phyloP scores from a whole-genome alignment of 108 stramenopile species.

The Cyclotella choctawhatcheeana region DNA sequence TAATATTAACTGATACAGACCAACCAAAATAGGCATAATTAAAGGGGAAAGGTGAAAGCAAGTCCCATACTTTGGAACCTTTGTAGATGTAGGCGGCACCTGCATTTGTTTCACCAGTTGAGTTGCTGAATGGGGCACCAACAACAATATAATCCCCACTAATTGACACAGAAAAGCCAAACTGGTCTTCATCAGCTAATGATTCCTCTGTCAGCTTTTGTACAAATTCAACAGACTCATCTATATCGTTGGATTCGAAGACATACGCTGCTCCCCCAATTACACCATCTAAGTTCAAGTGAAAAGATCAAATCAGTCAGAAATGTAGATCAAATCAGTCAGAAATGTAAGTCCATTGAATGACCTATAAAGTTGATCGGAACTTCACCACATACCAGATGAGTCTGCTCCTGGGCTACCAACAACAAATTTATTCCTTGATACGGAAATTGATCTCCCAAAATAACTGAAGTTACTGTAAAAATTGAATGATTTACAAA shows the following conservation, averaged over 20 bases:
- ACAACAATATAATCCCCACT: conserved; percentile 14
- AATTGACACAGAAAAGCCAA: conserved; percentile 13
- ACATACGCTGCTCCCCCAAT: conserved; percentile 4
- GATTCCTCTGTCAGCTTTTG: not conserved
- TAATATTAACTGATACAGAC: conserved; percentile 20
- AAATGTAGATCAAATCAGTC: not conserved
- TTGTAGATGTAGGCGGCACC: conserved; percentile 11
- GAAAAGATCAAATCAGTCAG: not conserved
- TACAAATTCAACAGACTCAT: not conserved
- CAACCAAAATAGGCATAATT: conserved; percentile 19
- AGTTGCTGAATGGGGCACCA: conserved; percentile 13
- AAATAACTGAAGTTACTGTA: not conserved
- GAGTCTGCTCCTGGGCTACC: conserved; percentile 11
- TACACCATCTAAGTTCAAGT: not conserved
- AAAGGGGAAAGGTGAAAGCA: not conserved
- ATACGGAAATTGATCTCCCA: conserved; percentile 7
- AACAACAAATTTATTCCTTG: conserved; percentile 5
- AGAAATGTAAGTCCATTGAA: not conserved
- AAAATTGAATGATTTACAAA: not conserved
- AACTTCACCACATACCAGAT: conserved; percentile 13
- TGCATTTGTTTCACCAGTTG: not conserved
- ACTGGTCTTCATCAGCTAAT: not conserved
- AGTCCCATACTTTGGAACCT: not conserved
- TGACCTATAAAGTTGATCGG: too few species aligned
- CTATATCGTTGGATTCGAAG: not conserved